Percentiles rank a stretch among this genome's conserved stretches.
Evolutionary conservation across 768 basidiomycete species (phyloP).

Genomic region (Tephrocybe sp.): DNA sequence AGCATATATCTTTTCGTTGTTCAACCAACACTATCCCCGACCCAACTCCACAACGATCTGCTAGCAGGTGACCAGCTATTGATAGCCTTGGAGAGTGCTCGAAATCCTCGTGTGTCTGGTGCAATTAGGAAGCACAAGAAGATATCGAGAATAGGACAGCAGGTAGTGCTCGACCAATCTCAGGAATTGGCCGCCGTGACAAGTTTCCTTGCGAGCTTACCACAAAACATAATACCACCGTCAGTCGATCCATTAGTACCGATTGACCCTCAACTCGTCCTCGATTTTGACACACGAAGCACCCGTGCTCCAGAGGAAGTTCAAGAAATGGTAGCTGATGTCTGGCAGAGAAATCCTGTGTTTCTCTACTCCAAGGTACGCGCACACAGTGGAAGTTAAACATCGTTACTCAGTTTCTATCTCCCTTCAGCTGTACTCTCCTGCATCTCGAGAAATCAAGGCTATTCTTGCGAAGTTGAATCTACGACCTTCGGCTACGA

Average conservation of each 20-base stretch:
- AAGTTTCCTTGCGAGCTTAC: constrained; percentile 68
- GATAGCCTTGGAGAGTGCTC: constrained; percentile 31
- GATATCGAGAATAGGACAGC: constrained; percentile 24
- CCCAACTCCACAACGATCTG: constrained; percentile 29
- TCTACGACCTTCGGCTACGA: constrained; percentile 58
- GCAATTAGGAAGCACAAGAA: constrained; percentile 20
- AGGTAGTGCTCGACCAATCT: constrained; percentile 43
- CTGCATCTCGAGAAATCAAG: constrained; percentile 66
- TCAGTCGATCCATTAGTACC: constrained; percentile 59
- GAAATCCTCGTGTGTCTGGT: constrained; percentile 29
- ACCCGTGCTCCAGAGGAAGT: constrained; percentile 61
- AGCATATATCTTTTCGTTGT: constrained; percentile 56
- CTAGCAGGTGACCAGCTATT: constrained; percentile 31
- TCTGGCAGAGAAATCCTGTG: constrained; percentile 74
- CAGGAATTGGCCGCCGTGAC: constrained; percentile 77
- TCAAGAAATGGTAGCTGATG: constrained; percentile 52
- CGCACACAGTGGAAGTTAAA: neutral
- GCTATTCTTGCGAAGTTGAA: constrained; percentile 50
- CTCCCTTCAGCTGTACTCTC: constrained; percentile 52
- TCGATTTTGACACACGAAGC: constrained; percentile 80
- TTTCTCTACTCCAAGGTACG: constrained; percentile 71
- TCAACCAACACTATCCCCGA: constrained; percentile 37
- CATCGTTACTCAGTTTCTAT: constrained; percentile 1
- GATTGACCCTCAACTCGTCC: constrained; percentile 77
- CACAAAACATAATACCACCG: constrained; percentile 71